Conservation (phyloP, 1,284 basidiomycete genomes). For the Trametes polyzona region DNA sequence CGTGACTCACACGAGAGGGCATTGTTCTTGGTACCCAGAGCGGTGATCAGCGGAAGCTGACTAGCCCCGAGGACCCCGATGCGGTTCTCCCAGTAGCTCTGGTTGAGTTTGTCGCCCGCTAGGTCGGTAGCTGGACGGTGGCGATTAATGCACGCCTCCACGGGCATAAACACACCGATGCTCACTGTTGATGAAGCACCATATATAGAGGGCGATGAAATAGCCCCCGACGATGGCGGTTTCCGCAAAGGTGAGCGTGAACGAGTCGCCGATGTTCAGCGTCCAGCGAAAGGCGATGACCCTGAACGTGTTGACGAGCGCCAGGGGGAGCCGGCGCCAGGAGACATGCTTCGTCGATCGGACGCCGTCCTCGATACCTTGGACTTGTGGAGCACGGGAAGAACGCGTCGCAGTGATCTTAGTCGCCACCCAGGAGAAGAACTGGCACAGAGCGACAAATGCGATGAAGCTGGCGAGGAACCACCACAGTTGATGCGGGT, state of each 20-base stretch:
- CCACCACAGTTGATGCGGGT: conserved; percentile 50
- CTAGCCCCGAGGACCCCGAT: conserved; percentile 53
- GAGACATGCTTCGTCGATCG: conserved; percentile 19
- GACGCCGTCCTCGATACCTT: conserved; percentile 31
- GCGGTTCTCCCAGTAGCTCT: conserved; percentile 50
- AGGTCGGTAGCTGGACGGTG: conserved; percentile 43
- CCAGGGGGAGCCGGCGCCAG: conserved; percentile 41
- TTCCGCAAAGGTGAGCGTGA: conserved; percentile 52
- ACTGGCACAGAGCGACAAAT: conserved; percentile 44
- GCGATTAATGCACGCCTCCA: background rate
- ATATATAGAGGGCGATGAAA: conserved; percentile 47
- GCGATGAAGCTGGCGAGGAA: conserved; percentile 47
- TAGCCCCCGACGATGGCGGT: conserved; percentile 49
- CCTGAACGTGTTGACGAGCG: conserved; percentile 47
- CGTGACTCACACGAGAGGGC: conserved; percentile 53
- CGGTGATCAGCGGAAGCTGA: conserved; percentile 67
- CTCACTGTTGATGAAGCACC: conserved; percentile 55
- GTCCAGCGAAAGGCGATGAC: conserved; percentile 55
- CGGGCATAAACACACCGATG: background rate
- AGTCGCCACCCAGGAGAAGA: conserved; percentile 31
- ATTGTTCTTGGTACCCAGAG: conserved; percentile 69
- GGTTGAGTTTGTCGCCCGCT: conserved; percentile 40
- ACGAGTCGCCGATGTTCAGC: conserved; percentile 45
- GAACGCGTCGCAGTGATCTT: conserved; percentile 21
- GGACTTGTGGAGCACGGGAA: background rate